These are phyloP conservation scores for Suillus occidentalis DNA, from an alignment of 768 basidiomycete species.

Conservation along the genomic window DNA sequence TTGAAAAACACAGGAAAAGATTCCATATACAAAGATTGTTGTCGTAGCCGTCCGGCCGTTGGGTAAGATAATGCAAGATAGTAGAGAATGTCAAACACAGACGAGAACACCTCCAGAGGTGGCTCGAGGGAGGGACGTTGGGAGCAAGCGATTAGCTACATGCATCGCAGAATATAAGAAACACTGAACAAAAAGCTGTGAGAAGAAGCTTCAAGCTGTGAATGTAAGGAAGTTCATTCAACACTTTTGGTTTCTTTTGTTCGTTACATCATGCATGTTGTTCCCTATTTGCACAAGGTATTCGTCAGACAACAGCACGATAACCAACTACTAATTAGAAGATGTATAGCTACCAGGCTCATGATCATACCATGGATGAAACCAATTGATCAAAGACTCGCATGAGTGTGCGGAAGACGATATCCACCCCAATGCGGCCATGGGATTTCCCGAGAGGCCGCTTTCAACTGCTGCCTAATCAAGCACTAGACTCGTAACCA, in stretches of 20 bases:
- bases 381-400: not conserved
- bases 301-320: not conserved
- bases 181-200: slow-evolving; percentile 10
- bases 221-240: not conserved
- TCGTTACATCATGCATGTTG: not conserved
- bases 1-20: slow-evolving; percentile 31
- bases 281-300: not conserved
- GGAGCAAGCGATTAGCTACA: not conserved
- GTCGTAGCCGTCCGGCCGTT: not conserved
- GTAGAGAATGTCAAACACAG: not conserved
- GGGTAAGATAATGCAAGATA: not conserved
- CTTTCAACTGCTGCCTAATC: not conserved
- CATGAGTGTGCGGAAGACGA: not conserved
- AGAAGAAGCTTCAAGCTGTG: slow-evolving; percentile 15
- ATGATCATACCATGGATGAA: not conserved
- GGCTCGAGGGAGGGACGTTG: slow-evolving; percentile 1
- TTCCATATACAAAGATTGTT: slow-evolving; percentile 19
- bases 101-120: slow-evolving; percentile 21
- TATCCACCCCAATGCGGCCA: not conserved
- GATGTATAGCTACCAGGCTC: not conserved
- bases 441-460: not conserved
- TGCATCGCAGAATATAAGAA: slow-evolving; percentile 12
- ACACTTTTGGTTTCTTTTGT: not conserved
- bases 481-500: too few species aligned
- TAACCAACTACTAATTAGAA: too few species aligned